phyloP scores from a whole-genome alignment of 148 eudicot species.

The Pharnaceum exiguum region DNA sequence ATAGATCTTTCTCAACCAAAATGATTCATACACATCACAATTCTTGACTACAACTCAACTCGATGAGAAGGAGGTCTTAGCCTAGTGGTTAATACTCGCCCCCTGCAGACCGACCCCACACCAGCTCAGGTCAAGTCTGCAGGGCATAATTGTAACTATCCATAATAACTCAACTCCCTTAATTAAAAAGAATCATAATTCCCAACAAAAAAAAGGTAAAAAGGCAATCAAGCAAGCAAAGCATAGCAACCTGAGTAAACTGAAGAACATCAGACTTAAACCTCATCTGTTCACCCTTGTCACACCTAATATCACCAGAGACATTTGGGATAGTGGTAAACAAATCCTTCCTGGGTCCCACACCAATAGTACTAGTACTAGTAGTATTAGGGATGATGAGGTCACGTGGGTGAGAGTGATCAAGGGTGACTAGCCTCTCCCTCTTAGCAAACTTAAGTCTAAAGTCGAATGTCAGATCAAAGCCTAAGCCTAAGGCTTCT shows the following conservation, averaged over 20 bases:
- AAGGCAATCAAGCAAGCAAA: too few species aligned
- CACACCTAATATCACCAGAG: constrained; percentile 69
- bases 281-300: constrained; percentile 87
- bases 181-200: neutral
- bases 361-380: too few species aligned
- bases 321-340: constrained; percentile 46
- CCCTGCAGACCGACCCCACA: too few species aligned
- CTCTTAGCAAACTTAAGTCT: constrained; percentile 66
- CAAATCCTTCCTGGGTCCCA: constrained; percentile 52
- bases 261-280: constrained; percentile 89
- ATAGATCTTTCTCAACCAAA: too few species aligned
- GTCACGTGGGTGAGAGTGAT: constrained; percentile 49
- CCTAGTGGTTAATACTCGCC: too few species aligned
- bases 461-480: constrained; percentile 87
- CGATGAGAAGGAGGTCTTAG: too few species aligned
- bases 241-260: constrained; percentile 65
- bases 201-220: neutral
- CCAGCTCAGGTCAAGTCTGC: neutral
- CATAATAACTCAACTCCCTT: neutral
- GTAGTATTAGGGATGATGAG: constrained; percentile 62
- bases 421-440: constrained; percentile 57
- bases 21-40: too few species aligned
- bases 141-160: neutral
- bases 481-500: constrained; percentile 79
- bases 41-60: too few species aligned